A percentile compares a stretch with the other conserved stretches of the same genome.
These are phyloP conservation scores for Hippophae rhamnoides DNA, from an alignment of 306 rosid species.

Conservation along the genomic window DNA sequence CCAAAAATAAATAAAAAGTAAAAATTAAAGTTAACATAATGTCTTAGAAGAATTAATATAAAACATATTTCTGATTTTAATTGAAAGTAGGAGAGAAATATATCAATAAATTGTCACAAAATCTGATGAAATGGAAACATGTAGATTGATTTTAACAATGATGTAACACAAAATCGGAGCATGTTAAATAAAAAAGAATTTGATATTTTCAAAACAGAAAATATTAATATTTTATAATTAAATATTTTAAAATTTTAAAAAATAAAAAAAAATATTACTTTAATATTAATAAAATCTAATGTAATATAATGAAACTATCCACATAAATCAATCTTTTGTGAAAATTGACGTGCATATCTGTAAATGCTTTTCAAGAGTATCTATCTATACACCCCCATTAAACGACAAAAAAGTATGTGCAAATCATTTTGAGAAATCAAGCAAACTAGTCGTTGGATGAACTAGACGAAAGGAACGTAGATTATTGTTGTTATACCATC, in stretches of 20 bases:
- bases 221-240: too few species aligned
- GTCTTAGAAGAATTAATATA: too few species aligned
- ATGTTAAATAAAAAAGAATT: too few species aligned
- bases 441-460: conserved; percentile 22
- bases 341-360: conserved; percentile 27
- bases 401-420: conserved; percentile 34
- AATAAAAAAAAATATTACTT: not conserved
- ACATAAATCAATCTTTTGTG: conserved; percentile 24
- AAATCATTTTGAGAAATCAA: conserved; percentile 18
- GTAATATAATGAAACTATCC: not conserved
- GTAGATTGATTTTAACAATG: too few species aligned
- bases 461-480: conserved; percentile 10
- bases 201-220: too few species aligned
- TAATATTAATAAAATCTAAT: not conserved
- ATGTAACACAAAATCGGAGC: too few species aligned
- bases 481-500: conserved; percentile 1
- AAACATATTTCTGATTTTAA: too few species aligned
- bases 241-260: not conserved
- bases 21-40: too few species aligned
- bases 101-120: too few species aligned
- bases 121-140: too few species aligned
- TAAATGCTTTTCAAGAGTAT: not conserved
- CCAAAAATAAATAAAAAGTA: too few species aligned
- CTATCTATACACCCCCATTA: conserved; percentile 16
- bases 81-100: too few species aligned